Base-by-base conservation (phyloP, 192 early-diverging fungal genomes). In the Coemansia sp. region DNA sequence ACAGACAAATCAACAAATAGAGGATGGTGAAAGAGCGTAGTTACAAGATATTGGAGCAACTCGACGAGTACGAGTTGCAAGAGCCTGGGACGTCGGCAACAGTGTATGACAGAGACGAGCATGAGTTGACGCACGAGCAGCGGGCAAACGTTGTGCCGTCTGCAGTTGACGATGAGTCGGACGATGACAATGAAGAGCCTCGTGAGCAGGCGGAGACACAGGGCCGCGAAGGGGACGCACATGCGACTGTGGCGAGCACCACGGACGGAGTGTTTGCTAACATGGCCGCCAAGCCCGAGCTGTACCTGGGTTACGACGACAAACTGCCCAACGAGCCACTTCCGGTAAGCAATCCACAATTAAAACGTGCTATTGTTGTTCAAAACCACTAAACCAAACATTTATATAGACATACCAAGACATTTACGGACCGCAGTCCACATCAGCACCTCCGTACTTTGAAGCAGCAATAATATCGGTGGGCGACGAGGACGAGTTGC, bases 401-500 rank as follows among this genome's bases (percentile, higher is more conserved):
- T 35, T 35, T 27, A 10, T 45, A n/a, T 45, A 45, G 41, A 83
- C 81, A 10, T 97, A 97, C 80, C 86, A 89, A 53, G 87, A 90
- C 45, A 92, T 89, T 12, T 88, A 89, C 27, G 79, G 81, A 24
- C 90, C 93, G 70, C 79, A 85, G 53, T 75, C 79, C 4, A 56
- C 62, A 17, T 55, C 55, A 1, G 73, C 89, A 5, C 90, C 93
- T 19, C 83, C 87, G 12, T 92, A 93, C 70, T 86, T 87, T 74
- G 88, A 92, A 73, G 90, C 92, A 0, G 89, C 92, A 10, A 83
- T 90, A 8, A 85, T 91, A 58, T 79, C 86, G 9, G 83, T 88
- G 32, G 87, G 87, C 11, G 86, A 91, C 66, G 91, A 92, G 41
- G 95, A 93, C 51, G 88, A 94, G 69, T 73, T 98, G 4, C 73